phyloP scores from a whole-genome alignment of 768 basidiomycete species.

The Leccinum ochraceum region DNA sequence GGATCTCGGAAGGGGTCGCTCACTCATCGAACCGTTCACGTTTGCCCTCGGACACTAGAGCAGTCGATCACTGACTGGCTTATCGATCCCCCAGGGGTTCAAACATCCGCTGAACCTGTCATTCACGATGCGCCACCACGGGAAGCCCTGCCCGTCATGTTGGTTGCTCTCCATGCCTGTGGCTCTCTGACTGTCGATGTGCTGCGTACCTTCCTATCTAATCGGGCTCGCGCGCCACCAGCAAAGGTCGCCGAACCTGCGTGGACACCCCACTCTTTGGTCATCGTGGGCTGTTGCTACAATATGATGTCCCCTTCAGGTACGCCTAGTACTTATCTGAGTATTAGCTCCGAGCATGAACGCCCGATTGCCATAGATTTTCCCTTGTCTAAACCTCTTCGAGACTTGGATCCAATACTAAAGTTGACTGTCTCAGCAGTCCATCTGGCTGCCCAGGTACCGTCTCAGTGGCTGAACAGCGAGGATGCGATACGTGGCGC shows the following conservation, averaged over 20 bases:
- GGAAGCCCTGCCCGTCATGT: slow-evolving; percentile 45
- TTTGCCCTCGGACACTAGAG: slow-evolving; percentile 50
- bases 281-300: slow-evolving; percentile 80
- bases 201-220: slow-evolving; percentile 50
- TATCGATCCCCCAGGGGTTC: slow-evolving; percentile 12
- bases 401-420: slow-evolving; percentile 16
- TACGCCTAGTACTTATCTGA: slow-evolving; percentile 12
- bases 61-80: slow-evolving; percentile 56
- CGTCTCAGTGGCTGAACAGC: slow-evolving; percentile 56
- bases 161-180: slow-evolving; percentile 76
- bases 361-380: slow-evolving; percentile 44
- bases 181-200: slow-evolving; percentile 72
- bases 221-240: slow-evolving; percentile 18
- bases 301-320: slow-evolving; percentile 63
- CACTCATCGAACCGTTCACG: slow-evolving; percentile 55
- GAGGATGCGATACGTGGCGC: slow-evolving; percentile 36
- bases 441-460: slow-evolving; percentile 74
- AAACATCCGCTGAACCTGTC: not conserved
- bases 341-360: slow-evolving; percentile 7
- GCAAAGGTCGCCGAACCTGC: not conserved
- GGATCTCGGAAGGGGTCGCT: slow-evolving; percentile 38
- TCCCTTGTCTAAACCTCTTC: slow-evolving; percentile 45
- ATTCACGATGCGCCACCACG: not conserved
- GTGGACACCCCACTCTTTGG: slow-evolving; percentile 55
- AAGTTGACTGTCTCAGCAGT: slow-evolving; percentile 42